A percentile compares a stretch with the other conserved stretches of the same genome.
Evolutionary conservation across 306 rosid species (phyloP).

Genomic region (Hippophae tibetana): DNA sequence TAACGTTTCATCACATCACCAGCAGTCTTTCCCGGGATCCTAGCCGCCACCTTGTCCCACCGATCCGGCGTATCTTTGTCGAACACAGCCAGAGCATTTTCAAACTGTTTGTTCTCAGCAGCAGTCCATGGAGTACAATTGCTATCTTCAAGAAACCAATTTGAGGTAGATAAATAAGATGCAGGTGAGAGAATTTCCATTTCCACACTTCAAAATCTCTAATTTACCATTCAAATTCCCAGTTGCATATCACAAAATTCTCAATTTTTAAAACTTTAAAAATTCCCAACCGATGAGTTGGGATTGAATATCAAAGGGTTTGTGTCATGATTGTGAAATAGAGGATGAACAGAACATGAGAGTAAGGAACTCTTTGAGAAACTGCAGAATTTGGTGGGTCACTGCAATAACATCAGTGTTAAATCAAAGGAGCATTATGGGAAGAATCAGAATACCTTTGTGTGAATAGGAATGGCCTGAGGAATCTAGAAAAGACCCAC

Average conservation of each 20-base stretch:
- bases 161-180: constrained; percentile 32
- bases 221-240: neutral
- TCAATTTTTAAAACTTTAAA: neutral
- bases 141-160: constrained; percentile 43
- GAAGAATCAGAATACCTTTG: constrained; percentile 72
- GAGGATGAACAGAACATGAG: constrained; percentile 12
- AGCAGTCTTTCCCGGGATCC: constrained; percentile 72
- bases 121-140: constrained; percentile 55
- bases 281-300: neutral
- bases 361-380: constrained; percentile 10
- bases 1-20: constrained; percentile 64
- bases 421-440: constrained; percentile 52
- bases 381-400: constrained; percentile 39
- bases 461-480: constrained; percentile 29
- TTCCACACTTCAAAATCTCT: constrained; percentile 37
- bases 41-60: constrained; percentile 70
- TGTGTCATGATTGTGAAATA: constrained; percentile 9
- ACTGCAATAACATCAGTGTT: constrained; percentile 35
- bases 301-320: constrained; percentile 3
- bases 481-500: constrained; percentile 63
- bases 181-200: constrained; percentile 62
- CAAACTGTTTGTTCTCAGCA: constrained; percentile 79
- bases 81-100: constrained; percentile 73
- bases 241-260: no score
- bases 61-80: constrained; percentile 75